Base-by-base conservation (phyloP, 805 yeast genomes). In the Candida nemodendra region DNA sequence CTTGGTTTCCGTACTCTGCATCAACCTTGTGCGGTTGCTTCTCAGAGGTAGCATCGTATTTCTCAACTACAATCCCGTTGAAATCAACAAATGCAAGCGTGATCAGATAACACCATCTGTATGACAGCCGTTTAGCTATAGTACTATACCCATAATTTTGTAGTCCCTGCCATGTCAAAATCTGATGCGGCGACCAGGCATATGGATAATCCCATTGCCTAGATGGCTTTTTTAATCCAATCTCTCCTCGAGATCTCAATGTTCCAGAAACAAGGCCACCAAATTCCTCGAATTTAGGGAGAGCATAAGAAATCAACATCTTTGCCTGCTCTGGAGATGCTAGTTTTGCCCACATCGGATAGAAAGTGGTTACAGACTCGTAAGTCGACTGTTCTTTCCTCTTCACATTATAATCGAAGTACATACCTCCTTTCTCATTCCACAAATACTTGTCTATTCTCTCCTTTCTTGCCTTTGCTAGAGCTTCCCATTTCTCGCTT, bases 131-230 rank as follows among this genome's bases (percentile, higher is more conserved):
- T 39, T 81, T 70, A 2, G 91, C 81, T 13, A 76, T 76, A 3
- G 71, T 77, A 3, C 59, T 60, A 55, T 71, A 85, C 0, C 90
- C 93, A 57, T 91, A 93, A 36, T 79, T 74, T 19, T 60, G 51
- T 23, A 91, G 69, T 0, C 97, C 98, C 30, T 75, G 76, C 99
- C 99, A 91, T 1, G 95, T 91, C 38, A 91, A 61, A 13, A 91
- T 86, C 62, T 91, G 99, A 59, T 93, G 98, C 3, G 99, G 98
- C 0, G 98, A 96, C 99, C 99, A 91, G 2, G 98, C 98, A 56
- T 68, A 87, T 2, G 99, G 99, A 61, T 83, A 93, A 61, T 91
- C 99, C 99, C 99, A 91, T 64, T 91, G 99, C 60, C 98, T 72
- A 9, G 83, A 78, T n/a, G 95, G 96, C 53, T 88, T 69, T 29